Percentiles rank a stretch among this genome's conserved stretches.
These are phyloP conservation scores for Thraustochytrium striatum DNA, from an alignment of 352 stramenopile genomes.

Conservation along the genomic window DNA sequence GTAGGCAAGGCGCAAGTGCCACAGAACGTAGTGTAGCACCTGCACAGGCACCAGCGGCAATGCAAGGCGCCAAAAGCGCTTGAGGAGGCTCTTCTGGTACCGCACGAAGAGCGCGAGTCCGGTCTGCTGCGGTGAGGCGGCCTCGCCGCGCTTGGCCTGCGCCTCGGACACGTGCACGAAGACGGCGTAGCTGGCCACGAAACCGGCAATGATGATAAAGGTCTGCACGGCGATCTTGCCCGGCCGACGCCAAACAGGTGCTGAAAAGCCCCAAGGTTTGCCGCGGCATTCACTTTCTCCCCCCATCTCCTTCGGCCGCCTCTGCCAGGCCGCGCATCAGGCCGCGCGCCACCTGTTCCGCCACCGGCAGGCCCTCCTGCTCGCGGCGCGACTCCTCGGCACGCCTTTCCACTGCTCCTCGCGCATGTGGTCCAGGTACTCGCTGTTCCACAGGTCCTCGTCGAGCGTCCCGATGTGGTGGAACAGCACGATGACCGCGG, in stretches of 20 bases:
- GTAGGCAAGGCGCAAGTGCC: neutral
- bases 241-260: conserved; percentile 18
- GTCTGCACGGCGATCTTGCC: conserved; percentile 14
- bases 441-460: conserved; percentile 10
- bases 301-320: too few species aligned
- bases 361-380: neutral
- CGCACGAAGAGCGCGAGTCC: neutral
- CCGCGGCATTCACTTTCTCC: too few species aligned
- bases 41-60: conserved; percentile 23
- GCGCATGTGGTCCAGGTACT: neutral
- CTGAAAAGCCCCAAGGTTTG: neutral
- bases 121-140: neutral
- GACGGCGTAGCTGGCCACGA: conserved; percentile 11
- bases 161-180: neutral
- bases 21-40: neutral
- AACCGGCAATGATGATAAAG: conserved; percentile 22
- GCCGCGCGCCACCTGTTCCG: too few species aligned
- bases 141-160: neutral
- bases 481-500: conserved; percentile 33
- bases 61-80: conserved; percentile 11
- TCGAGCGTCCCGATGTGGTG: conserved; percentile 38
- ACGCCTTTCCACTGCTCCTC: neutral
- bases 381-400: neutral
- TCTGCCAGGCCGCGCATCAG: too few species aligned
- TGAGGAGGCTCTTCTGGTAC: conserved; percentile 5